These are phyloP conservation scores for Pythium sukuiense DNA, from an alignment of 352 stramenopile species.

Conservation along the genomic window DNA sequence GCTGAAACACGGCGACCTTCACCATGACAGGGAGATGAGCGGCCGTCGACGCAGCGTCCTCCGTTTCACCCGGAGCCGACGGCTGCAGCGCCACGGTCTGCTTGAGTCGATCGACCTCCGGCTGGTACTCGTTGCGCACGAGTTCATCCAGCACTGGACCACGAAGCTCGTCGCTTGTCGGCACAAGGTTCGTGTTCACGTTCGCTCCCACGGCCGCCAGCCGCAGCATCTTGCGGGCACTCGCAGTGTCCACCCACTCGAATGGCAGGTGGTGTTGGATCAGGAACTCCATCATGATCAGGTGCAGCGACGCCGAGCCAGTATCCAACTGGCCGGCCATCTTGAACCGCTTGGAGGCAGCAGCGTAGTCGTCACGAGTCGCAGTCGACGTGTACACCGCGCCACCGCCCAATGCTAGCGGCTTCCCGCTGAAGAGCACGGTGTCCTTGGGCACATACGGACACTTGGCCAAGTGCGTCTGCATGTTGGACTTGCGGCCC, in stretches of 20 bases:
- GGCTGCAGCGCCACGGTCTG: constrained; percentile 30
- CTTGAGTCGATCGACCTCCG: constrained; percentile 41
- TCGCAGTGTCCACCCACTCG: constrained; percentile 56
- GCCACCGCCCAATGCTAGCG: not conserved
- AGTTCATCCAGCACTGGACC: constrained; percentile 42
- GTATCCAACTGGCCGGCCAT: constrained; percentile 11
- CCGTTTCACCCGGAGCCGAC: not conserved
- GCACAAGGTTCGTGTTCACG: constrained; percentile 28
- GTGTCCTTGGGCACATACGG: constrained; percentile 63
- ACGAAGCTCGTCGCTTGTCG: constrained; percentile 38
- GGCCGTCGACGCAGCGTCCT: not conserved
- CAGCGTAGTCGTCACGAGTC: constrained; percentile 10
- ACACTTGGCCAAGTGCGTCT: constrained; percentile 81
- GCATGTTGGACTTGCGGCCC: constrained; percentile 82
- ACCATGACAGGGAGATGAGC: constrained; percentile 37
- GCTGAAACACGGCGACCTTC: constrained; percentile 31
- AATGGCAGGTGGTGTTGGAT: constrained; percentile 70
- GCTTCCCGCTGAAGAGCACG: constrained; percentile 27
- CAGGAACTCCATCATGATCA: constrained; percentile 52
- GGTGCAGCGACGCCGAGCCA: constrained; percentile 28
- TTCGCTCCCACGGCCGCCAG: constrained; percentile 24
- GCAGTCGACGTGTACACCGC: constrained; percentile 6
- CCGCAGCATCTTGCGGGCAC: constrained; percentile 50
- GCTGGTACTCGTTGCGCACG: constrained; percentile 32
- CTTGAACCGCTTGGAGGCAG: constrained; percentile 20